phyloP scores from a whole-genome alignment of 2,329 filamentous ascomycete genomes.

The Basipetospora chlamydospora region DNA sequence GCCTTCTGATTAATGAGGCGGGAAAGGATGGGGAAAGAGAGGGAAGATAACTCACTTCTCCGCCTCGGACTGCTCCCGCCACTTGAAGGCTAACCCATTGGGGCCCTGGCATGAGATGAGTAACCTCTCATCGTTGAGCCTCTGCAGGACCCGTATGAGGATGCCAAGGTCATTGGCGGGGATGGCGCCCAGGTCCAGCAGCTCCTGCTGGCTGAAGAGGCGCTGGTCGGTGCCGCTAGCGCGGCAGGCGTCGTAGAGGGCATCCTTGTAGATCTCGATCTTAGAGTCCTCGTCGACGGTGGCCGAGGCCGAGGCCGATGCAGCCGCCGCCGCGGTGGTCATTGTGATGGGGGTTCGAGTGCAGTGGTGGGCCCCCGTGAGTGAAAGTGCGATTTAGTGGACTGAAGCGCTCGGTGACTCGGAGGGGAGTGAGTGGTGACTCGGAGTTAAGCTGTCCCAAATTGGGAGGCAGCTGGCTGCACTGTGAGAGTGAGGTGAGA shows the following conservation, averaged over 20 bases:
- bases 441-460: too few relatives aligned
- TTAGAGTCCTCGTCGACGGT: conserved; percentile 19
- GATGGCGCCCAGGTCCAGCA: conserved; percentile 41
- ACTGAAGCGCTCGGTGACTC: too few relatives aligned
- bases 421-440: too few relatives aligned
- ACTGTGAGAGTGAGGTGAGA: too few relatives aligned
- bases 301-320: too few relatives aligned
- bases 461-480: too few relatives aligned
- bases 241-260: conserved; percentile 40
- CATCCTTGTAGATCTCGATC: conserved; percentile 36
- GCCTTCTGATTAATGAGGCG: too few relatives aligned
- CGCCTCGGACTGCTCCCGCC: conserved; percentile 44
- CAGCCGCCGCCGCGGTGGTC: conserved; percentile 5
- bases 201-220: conserved; percentile 43
- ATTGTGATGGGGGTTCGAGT: not conserved
- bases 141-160: conserved; percentile 41
- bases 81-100: conserved; percentile 39
- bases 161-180: conserved; percentile 39
- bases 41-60: conserved; percentile 47
- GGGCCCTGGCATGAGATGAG: conserved; percentile 33
- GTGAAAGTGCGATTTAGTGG: too few relatives aligned
- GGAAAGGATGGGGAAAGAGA: not conserved
- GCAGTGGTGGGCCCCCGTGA: too few relatives aligned
- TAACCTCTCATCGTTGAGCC: conserved; percentile 44
- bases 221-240: conserved; percentile 31